These are phyloP conservation scores for Penicillium dipodomyicola DNA, from an alignment of 495 filamentous ascomycete genomes.

Conservation along the genomic window DNA sequence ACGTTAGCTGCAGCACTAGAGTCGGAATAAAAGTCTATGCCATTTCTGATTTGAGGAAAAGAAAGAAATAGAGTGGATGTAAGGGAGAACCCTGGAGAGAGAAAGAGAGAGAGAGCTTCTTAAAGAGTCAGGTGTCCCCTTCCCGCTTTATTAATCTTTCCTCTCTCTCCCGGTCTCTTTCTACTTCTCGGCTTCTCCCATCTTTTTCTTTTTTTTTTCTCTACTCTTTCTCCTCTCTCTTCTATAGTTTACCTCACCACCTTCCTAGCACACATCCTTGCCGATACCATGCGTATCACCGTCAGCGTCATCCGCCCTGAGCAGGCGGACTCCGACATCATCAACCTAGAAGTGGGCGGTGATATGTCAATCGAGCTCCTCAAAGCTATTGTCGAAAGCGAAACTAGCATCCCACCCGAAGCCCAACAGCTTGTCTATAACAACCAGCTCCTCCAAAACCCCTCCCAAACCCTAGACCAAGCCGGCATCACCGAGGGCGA, in stretches of 20 bases:
- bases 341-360: slow-evolving; percentile 77
- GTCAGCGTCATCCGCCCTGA: slow-evolving; percentile 75
- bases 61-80: slow-evolving; percentile 8
- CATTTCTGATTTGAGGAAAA: background rate
- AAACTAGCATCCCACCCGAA: slow-evolving; percentile 51
- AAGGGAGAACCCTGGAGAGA: slow-evolving; percentile 5
- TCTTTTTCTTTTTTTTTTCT: slow-evolving; percentile 3
- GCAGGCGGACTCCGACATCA: slow-evolving; percentile 71
- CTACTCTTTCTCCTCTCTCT: slow-evolving; percentile 1
- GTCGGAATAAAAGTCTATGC: slow-evolving; percentile 2
- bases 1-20: slow-evolving; percentile 4
- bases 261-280: background rate
- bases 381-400: slow-evolving; percentile 75
- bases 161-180: slow-evolving; percentile 2
- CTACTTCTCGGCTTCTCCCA: slow-evolving; percentile 9
- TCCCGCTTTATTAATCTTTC: slow-evolving; percentile 15
- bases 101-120: slow-evolving; percentile 4
- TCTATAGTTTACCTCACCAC: background rate
- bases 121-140: slow-evolving; percentile 7
- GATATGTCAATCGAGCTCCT: slow-evolving; percentile 84
- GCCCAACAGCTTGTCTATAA: slow-evolving; percentile 76
- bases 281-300: slow-evolving; percentile 63
- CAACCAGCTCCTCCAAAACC: slow-evolving; percentile 73
- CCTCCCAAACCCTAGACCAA: slow-evolving; percentile 74
- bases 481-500: slow-evolving; percentile 85